These are phyloP conservation scores for Zygosaccharomyces bailii DNA, from an alignment of 805 yeast genomes.

Conservation along the genomic window DNA sequence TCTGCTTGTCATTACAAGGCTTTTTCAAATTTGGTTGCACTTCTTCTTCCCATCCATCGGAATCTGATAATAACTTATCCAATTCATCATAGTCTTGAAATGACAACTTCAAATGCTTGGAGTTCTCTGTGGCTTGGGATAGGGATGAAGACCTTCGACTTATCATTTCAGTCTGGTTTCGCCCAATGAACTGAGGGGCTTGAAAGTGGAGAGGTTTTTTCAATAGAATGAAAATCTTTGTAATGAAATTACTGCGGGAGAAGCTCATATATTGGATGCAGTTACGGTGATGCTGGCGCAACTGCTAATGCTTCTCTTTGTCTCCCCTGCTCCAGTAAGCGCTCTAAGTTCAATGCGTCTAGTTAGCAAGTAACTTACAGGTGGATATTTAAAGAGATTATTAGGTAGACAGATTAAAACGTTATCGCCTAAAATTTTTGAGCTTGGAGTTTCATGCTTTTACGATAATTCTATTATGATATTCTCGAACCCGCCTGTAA, in stretches of 20 bases:
- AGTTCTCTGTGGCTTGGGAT: slow-evolving; percentile 1
- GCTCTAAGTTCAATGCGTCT: too few species aligned
- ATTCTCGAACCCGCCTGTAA: not conserved
- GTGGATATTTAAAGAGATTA: too few species aligned
- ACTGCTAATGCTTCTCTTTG: not conserved
- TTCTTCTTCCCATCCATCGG: slow-evolving; percentile 29
- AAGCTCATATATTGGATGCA: slow-evolving; percentile 3
- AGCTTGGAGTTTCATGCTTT: too few species aligned
- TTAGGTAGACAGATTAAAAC: too few species aligned
- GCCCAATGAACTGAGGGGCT: not conserved
- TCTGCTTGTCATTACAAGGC: not conserved
- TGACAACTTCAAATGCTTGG: slow-evolving; percentile 4
- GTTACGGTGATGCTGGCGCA: not conserved
- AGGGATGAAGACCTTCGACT: slow-evolving; percentile 5
- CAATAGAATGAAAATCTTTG: not conserved
- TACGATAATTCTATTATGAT: not conserved
- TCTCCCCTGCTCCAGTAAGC: too few species aligned
- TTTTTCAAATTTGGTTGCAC: not conserved
- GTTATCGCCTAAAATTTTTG: too few species aligned
- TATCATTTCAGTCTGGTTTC: slow-evolving; percentile 10
- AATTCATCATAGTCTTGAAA: slow-evolving; percentile 18
- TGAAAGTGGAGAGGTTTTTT: not conserved
- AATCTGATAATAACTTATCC: slow-evolving; percentile 24
- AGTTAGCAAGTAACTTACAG: too few species aligned
- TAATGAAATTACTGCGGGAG: not conserved